A percentile compares a stretch with the other conserved stretches of the same genome.
phyloP scores from a whole-genome alignment of 2,329 filamentous ascomycete genomes.

The Pseudogymnoascus sp. region DNA sequence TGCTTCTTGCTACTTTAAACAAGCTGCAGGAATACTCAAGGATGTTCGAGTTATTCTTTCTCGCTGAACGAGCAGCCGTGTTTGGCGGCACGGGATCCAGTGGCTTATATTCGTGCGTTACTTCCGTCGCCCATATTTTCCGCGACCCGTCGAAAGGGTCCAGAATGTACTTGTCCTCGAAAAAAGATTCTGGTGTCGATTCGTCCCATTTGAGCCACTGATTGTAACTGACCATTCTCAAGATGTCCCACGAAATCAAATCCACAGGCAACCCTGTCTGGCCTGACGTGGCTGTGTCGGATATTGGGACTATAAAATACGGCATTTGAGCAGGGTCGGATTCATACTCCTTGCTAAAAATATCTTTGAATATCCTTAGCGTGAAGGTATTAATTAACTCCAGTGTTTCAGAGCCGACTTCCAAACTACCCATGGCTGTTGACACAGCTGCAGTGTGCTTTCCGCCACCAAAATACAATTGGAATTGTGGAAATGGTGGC shows the following conservation, averaged over 20 bases:
- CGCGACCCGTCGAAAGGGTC: slow-evolving; percentile 57
- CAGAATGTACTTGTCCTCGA: slow-evolving; percentile 43
- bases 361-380: slow-evolving; percentile 65
- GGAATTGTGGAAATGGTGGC: slow-evolving; percentile 58
- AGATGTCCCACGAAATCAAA: slow-evolving; percentile 55
- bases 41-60: slow-evolving; percentile 49
- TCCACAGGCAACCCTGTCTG: slow-evolving; percentile 8
- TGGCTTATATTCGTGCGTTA: slow-evolving; percentile 52
- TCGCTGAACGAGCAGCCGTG: slow-evolving; percentile 39
- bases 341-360: slow-evolving; percentile 84
- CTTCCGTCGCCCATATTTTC: slow-evolving; percentile 47
- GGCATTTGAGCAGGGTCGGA: slow-evolving; percentile 56
- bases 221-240: slow-evolving; percentile 34
- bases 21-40: slow-evolving; percentile 77
- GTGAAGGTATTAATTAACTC: slow-evolving; percentile 63
- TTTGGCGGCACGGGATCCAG: slow-evolving; percentile 56
- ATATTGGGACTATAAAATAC: slow-evolving; percentile 70
- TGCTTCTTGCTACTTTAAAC: slow-evolving; percentile 51
- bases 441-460: slow-evolving; percentile 50
- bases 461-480: slow-evolving; percentile 62
- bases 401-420: slow-evolving; percentile 37
- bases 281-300: slow-evolving; percentile 9
- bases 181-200: slow-evolving; percentile 39
- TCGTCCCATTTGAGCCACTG: slow-evolving; percentile 31
- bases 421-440: slow-evolving; percentile 34